A percentile compares a stretch with the other conserved stretches of the same genome.
These are phyloP conservation scores for Boletus sp. DNA, from an alignment of 768 basidiomycete genomes.

Conservation along the genomic window DNA sequence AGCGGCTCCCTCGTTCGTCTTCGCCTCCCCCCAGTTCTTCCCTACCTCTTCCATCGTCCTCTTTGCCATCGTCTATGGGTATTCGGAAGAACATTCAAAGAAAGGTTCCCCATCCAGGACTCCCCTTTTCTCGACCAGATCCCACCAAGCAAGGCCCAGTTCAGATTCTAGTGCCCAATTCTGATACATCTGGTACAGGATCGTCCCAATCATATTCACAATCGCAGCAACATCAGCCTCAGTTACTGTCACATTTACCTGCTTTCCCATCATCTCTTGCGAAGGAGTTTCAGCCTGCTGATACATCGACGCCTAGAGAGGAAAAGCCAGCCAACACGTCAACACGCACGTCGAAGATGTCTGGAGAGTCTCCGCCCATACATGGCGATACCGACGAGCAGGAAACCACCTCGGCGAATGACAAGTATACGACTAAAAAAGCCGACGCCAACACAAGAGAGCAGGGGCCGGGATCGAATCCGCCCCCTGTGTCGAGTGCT, in stretches of 20 bases:
- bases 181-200: conserved; percentile 45
- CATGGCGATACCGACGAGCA: not conserved
- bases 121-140: conserved; percentile 32
- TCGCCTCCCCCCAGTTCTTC: conserved; percentile 15
- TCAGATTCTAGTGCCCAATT: conserved; percentile 53
- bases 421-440: not conserved
- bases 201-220: conserved; percentile 34
- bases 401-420: not conserved
- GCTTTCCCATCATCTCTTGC: conserved; percentile 17
- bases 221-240: conserved; percentile 29
- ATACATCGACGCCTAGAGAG: conserved; percentile 20
- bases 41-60: conserved; percentile 4
- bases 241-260: conserved; percentile 5
- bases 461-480: not conserved
- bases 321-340: not conserved
- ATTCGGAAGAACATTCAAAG: conserved; percentile 34
- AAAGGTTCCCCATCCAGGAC: conserved; percentile 45
- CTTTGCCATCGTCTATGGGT: conserved; percentile 1
- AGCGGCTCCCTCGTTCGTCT: conserved; percentile 8
- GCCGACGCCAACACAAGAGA: not conserved
- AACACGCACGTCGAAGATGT: conserved; percentile 2
- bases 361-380: not conserved
- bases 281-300: conserved; percentile 19
- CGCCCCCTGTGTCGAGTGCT: conserved; percentile 1
- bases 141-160: conserved; percentile 33